phyloP scores from a whole-genome alignment of 441 rosid genomes.

The Rhodomyrtus psidioides region DNA sequence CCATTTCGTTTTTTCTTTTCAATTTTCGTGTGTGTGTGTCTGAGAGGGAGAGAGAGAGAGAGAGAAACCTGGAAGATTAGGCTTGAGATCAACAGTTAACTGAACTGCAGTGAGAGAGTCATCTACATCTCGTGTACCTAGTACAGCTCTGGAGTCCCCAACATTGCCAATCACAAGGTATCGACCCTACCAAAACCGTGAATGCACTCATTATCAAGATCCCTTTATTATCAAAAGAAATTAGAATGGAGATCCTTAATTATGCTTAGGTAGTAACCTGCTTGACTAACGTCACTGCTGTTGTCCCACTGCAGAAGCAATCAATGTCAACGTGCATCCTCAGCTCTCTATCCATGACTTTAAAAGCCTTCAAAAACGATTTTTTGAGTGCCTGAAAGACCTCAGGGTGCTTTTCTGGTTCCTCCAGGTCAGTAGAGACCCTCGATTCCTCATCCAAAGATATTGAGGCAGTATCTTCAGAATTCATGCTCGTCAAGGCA shows the following conservation, averaged over 20 bases:
- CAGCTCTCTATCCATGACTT: constrained; percentile 91
- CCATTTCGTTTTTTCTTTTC: not conserved
- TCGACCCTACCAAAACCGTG: constrained; percentile 48
- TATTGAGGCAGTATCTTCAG: not conserved
- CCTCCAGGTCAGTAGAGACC: constrained; percentile 40
- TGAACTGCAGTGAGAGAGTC: constrained; percentile 73
- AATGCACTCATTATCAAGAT: not conserved
- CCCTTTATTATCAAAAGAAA: not conserved
- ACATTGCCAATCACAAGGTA: constrained; percentile 84
- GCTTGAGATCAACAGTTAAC: constrained; percentile 92
- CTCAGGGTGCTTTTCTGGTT: constrained; percentile 40
- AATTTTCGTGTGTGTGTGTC: not conserved
- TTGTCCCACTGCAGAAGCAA: constrained; percentile 96
- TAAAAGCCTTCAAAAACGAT: constrained; percentile 85
- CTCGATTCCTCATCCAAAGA: constrained; percentile 66
- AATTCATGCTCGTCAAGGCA: not conserved
- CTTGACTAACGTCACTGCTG: constrained; percentile 92
- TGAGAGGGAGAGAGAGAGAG: not conserved
- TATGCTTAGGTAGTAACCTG: constrained; percentile 41
- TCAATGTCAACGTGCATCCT: constrained; percentile 55
- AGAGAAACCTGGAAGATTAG: constrained; percentile 84
- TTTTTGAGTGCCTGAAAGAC: constrained; percentile 64
- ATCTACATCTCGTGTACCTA: constrained; percentile 71
- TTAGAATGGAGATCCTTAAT: not conserved
- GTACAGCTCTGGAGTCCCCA: constrained; percentile 92